A percentile compares a stretch with the other conserved stretches of the same genome.
These are phyloP conservation scores for Fonsecaea pedrosoi DNA, from an alignment of 2,329 filamentous ascomycete species.

Conservation along the genomic window DNA sequence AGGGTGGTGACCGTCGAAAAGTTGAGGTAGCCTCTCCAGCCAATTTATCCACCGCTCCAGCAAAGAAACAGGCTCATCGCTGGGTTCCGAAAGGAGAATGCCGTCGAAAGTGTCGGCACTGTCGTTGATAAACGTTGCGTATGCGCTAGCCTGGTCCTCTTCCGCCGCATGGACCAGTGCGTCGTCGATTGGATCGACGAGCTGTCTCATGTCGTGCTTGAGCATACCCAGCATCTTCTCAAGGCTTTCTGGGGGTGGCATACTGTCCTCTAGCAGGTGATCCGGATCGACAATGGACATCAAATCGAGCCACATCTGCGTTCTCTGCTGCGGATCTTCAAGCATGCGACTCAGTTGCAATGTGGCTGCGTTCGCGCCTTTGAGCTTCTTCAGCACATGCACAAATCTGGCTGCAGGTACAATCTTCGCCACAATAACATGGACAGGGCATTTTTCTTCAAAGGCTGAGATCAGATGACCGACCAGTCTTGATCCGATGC, in stretches of 20 bases:
- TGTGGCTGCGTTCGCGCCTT: constrained; percentile 90
- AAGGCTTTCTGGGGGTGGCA: constrained; percentile 61
- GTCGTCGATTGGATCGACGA: constrained; percentile 50
- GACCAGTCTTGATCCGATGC: constrained; percentile 82
- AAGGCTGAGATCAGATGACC: constrained; percentile 84
- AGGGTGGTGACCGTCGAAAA: constrained; percentile 51
- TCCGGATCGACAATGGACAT: constrained; percentile 67
- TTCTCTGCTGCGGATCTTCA: constrained; percentile 83
- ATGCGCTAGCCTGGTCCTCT: constrained; percentile 45
- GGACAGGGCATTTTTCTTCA: constrained; percentile 78
- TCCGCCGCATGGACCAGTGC: constrained; percentile 41
- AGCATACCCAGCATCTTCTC: constrained; percentile 46
- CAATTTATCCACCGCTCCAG: constrained; percentile 55
- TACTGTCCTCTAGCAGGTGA: constrained; percentile 62
- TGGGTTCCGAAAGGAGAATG: constrained; percentile 22
- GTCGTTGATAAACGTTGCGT: constrained; percentile 37
- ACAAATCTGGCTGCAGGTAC: constrained; percentile 89
- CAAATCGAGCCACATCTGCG: constrained; percentile 96
- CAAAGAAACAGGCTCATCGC: constrained; percentile 27
- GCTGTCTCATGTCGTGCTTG: constrained; percentile 52
- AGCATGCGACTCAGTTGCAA: constrained; percentile 94
- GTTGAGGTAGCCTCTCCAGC: constrained; percentile 49
- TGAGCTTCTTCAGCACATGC: constrained; percentile 80
- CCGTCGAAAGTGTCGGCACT: constrained; percentile 16
- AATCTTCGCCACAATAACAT: constrained; percentile 86